Evolutionary conservation across 2,329 filamentous ascomycete genomes (phyloP).

Genomic region (Arthrinium puccinioides): DNA sequence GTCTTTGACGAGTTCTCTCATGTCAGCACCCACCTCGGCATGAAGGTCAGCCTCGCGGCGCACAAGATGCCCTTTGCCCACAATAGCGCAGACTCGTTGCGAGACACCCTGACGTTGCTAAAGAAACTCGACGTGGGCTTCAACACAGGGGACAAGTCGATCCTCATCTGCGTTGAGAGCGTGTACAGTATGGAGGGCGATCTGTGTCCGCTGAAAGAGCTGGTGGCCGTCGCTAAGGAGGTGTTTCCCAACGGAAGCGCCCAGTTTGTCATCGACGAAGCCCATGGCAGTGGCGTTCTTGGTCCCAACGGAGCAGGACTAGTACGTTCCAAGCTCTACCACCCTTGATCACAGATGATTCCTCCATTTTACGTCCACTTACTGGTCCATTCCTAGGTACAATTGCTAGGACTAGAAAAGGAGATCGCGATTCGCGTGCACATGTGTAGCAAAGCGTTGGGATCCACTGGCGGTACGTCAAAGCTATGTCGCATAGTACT

Average conservation of each 20-base stretch:
- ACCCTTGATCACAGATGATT: background rate
- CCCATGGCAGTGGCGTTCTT: constrained; percentile 44
- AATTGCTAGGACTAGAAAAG: constrained; percentile 34
- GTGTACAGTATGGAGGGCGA: constrained; percentile 44
- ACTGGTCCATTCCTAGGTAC: background rate
- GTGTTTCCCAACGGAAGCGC: constrained; percentile 28
- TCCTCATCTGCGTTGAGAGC: constrained; percentile 33
- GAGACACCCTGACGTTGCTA: constrained; percentile 24
- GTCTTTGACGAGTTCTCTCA: constrained; percentile 61
- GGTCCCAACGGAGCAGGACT: constrained; percentile 40
- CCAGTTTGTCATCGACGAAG: constrained; percentile 49
- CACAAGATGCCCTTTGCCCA: constrained; percentile 37
- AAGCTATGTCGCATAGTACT: background rate
- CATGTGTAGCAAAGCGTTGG: too few species aligned
- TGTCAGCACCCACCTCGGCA: constrained; percentile 59
- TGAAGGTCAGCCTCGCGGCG: constrained; percentile 46
- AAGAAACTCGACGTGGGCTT: constrained; percentile 22
- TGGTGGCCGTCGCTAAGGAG: constrained; percentile 27
- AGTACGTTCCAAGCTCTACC: constrained; percentile 23
- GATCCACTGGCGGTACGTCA: too few species aligned
- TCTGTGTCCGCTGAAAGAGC: constrained; percentile 27
- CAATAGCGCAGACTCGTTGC: constrained; percentile 29
- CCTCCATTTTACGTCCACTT: background rate
- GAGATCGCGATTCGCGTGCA: constrained; percentile 42
- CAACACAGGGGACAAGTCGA: constrained; percentile 16